Evolutionary conservation across 371 early-diverging fungal genomes (phyloP).

Genomic region (Rhizopus arrhizus): DNA sequence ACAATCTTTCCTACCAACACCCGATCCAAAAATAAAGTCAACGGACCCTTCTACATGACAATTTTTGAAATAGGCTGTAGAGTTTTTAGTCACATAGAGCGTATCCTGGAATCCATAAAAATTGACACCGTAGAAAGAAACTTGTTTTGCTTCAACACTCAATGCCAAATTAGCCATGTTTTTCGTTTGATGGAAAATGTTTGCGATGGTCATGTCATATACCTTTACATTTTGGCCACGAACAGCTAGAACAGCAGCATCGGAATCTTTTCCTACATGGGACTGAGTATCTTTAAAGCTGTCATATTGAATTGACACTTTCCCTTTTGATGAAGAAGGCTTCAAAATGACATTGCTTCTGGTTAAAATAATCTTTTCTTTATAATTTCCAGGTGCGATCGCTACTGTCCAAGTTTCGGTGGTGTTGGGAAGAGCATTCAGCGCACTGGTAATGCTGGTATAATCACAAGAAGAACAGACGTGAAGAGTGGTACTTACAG

Average conservation of each 20-base stretch:
- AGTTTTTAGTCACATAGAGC: conserved; percentile 23
- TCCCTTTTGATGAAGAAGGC: conserved; percentile 7
- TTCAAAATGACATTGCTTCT: conserved; percentile 15
- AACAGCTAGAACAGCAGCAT: conserved; percentile 12
- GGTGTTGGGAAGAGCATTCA: conserved; percentile 17
- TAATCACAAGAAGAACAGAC: conserved; percentile 16
- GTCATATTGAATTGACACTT: conserved; percentile 6
- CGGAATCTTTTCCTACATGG: conserved; percentile 1
- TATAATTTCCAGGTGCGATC: conserved; percentile 22
- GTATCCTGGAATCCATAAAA: conserved; percentile 45
- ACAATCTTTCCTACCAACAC: conserved; percentile 21
- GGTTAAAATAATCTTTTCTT: conserved; percentile 8
- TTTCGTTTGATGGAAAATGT: conserved; percentile 8
- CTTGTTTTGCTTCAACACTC: conserved; percentile 18
- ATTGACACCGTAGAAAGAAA: conserved; percentile 24
- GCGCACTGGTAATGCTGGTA: conserved; percentile 9
- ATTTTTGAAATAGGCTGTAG: conserved; percentile 33
- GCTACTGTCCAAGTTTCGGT: conserved; percentile 11
- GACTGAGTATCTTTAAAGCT: conserved; percentile 8
- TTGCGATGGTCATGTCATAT: conserved; percentile 13
- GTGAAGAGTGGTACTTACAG: neutral
- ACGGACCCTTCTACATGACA: conserved; percentile 41
- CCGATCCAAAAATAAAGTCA: conserved; percentile 32
- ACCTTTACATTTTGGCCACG: conserved; percentile 15
- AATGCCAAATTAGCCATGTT: conserved; percentile 24